These are phyloP conservation scores for Aspergillus funiculosus DNA, from an alignment of 495 filamentous ascomycete genomes.

Conservation along the genomic window DNA sequence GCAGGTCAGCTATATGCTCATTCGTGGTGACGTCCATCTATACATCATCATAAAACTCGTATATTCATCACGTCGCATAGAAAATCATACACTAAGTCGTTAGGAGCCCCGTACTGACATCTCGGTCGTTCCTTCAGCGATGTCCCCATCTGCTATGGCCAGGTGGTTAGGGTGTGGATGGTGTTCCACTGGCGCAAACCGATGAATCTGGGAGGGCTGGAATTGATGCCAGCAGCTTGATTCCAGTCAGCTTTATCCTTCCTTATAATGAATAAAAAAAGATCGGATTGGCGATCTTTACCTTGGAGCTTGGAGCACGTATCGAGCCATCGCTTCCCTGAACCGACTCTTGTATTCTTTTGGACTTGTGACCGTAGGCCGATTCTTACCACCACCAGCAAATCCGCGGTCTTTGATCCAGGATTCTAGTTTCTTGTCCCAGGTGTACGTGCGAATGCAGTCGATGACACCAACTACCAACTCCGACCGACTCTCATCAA, in stretches of 20 bases:
- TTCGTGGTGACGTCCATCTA: constrained; percentile 9
- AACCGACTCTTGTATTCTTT: constrained; percentile 97
- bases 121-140: constrained; percentile 21
- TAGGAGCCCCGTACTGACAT: not conserved
- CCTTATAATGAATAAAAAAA: not conserved
- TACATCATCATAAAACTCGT: constrained; percentile 13
- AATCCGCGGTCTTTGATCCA: constrained; percentile 98
- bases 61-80: constrained; percentile 1
- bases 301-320: constrained; percentile 70
- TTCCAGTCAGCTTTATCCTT: constrained; percentile 10
- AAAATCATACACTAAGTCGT: not conserved
- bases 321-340: constrained; percentile 92
- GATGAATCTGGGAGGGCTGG: constrained; percentile 46
- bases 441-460: constrained; percentile 96
- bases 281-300: constrained; percentile 18
- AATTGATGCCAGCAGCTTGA: constrained; percentile 69
- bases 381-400: constrained; percentile 75
- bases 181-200: constrained; percentile 35
- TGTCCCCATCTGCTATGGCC: constrained; percentile 17
- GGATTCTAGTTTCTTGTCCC: constrained; percentile 98
- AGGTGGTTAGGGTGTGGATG: constrained; percentile 18
- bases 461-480: constrained; percentile 97
- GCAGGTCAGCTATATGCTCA: not conserved
- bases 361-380: constrained; percentile 92
- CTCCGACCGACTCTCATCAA: constrained; percentile 83